phyloP scores from a whole-genome alignment of 2,329 filamentous ascomycete genomes.

The Penicillium sp. region DNA sequence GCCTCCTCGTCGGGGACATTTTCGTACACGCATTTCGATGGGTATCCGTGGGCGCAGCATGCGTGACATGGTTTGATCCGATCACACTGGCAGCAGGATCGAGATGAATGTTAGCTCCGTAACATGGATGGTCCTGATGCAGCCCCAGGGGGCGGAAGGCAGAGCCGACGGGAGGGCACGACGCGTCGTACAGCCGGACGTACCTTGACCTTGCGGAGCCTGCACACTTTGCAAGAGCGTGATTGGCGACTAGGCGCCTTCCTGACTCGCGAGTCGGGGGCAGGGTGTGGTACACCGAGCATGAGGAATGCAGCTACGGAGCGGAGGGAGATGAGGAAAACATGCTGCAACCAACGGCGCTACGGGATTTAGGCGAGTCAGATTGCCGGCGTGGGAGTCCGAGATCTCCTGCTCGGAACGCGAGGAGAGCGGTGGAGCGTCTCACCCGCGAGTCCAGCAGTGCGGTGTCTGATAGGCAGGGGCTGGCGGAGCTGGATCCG shows the following conservation, averaged over 20 bases:
- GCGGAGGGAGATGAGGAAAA: slow-evolving; percentile 13
- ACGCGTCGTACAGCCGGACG: no score
- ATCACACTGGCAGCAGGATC: slow-evolving; percentile 38
- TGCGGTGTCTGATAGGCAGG: slow-evolving; percentile 16
- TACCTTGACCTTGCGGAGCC: slow-evolving; percentile 41
- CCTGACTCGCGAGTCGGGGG: slow-evolving; percentile 24
- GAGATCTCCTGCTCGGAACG: slow-evolving; percentile 27
- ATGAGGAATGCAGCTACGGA: slow-evolving; percentile 17
- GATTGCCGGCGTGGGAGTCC: slow-evolving; percentile 30
- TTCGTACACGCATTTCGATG: slow-evolving; percentile 41
- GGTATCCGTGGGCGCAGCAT: slow-evolving; percentile 41
- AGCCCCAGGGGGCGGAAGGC: no score
- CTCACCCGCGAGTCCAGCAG: slow-evolving; percentile 3
- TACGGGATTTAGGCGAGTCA: slow-evolving; percentile 27
- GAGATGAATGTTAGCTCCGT: slow-evolving; percentile 17
- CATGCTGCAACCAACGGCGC: slow-evolving; percentile 28
- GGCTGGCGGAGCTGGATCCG: no score
- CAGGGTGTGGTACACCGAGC: slow-evolving; percentile 17
- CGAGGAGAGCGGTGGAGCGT: slow-evolving; percentile 10
- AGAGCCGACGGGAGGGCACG: slow-evolving; percentile 8
- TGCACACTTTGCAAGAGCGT: slow-evolving; percentile 40
- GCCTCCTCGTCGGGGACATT: slow-evolving; percentile 32
- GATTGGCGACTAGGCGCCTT: slow-evolving; percentile 34
- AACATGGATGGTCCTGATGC: neutral
- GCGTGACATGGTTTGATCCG: slow-evolving; percentile 41